Conservation (phyloP, 257 asterid species). For the Ligustrum vulgare region DNA sequence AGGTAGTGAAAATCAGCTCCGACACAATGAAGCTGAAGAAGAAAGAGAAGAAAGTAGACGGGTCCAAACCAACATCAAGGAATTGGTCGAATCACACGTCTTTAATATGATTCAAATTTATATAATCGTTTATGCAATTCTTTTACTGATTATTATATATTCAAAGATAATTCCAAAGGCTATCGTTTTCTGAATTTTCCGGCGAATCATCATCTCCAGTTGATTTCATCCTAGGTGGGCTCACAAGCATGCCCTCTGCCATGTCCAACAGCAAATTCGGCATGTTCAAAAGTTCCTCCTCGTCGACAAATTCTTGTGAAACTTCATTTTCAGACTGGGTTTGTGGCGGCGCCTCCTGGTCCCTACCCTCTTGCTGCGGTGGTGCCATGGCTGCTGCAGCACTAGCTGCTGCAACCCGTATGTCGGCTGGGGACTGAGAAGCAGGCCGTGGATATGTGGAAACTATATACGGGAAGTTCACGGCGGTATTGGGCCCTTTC, state of each 20-base stretch:
- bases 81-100: neutral
- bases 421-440: conserved; percentile 37
- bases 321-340: neutral
- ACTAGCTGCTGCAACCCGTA: conserved; percentile 35
- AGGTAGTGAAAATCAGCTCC: neutral
- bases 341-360: neutral
- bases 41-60: neutral
- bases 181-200: conserved; percentile 28
- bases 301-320: conserved; percentile 40
- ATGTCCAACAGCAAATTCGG: conserved; percentile 54
- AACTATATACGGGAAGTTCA: conserved; percentile 38
- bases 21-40: neutral
- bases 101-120: neutral
- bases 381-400: conserved; percentile 36
- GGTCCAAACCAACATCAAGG: neutral
- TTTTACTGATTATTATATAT: neutral
- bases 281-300: conserved; percentile 57
- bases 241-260: conserved; percentile 68
- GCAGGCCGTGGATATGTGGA: conserved; percentile 35
- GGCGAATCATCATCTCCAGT: conserved; percentile 27
- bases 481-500: conserved; percentile 37
- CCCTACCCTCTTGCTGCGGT: neutral
- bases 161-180: conserved; percentile 45
- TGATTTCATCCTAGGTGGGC: conserved; percentile 44
- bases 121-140: neutral